phyloP scores from a whole-genome alignment of 257 asterid genomes.

The Craterostigma plantagineum region DNA sequence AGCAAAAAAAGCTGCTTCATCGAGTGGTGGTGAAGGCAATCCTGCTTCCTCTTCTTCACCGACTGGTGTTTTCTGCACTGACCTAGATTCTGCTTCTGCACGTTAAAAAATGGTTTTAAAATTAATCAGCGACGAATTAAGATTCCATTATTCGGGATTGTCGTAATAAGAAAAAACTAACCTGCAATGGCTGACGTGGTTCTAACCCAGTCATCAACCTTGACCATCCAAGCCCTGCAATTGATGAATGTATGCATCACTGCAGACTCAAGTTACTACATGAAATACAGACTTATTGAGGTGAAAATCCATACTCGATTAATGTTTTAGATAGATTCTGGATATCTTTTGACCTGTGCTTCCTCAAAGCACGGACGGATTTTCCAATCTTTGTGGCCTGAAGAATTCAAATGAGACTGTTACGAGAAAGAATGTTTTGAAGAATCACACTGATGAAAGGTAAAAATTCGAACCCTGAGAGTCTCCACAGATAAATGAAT shows the following conservation, averaged over 20 bases:
- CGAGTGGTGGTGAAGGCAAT: conserved; percentile 94
- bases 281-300: neutral
- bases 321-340: conserved; percentile 23
- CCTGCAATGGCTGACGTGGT: conserved; percentile 46
- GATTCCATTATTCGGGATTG: neutral
- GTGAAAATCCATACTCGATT: conserved; percentile 20
- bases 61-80: conserved; percentile 39
- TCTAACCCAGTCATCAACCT: conserved; percentile 61
- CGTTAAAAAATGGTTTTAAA: conserved; percentile 7
- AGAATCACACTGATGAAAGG: neutral
- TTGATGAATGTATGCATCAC: conserved; percentile 1
- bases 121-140: conserved; percentile 1
- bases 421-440: neutral
- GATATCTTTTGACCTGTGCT: conserved; percentile 33
- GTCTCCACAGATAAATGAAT: conserved; percentile 63
- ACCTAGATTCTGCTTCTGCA: conserved; percentile 47
- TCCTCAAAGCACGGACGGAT: conserved; percentile 30
- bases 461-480: conserved; percentile 35
- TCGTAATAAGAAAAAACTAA: conserved; percentile 6
- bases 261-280: no score
- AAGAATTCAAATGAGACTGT: conserved; percentile 1
- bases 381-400: conserved; percentile 51
- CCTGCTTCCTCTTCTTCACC: conserved; percentile 31
- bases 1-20: conserved; percentile 64
- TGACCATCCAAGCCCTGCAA: conserved; percentile 63